Conservation (phyloP, 1,139 yeast species). For the Yamadazyma friedrichii region DNA sequence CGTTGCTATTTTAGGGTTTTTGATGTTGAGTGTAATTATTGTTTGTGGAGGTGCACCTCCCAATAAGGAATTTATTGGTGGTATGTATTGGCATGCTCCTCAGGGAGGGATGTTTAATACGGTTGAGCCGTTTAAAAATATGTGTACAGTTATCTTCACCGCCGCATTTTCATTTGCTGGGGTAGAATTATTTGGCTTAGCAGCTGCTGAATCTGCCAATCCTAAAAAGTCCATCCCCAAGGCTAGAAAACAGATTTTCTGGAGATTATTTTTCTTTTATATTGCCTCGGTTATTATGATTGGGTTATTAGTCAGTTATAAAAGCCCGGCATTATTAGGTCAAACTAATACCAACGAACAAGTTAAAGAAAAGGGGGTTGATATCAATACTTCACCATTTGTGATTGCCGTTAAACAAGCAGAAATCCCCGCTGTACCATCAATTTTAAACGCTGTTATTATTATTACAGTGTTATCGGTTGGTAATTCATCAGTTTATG, state of each 20-base stretch:
- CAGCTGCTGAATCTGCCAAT: slow-evolving; percentile 34
- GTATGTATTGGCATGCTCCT: slow-evolving; percentile 31
- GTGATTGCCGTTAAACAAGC: slow-evolving; percentile 39
- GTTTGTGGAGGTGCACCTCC: slow-evolving; percentile 35
- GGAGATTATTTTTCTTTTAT: slow-evolving; percentile 33
- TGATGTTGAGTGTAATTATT: slow-evolving; percentile 28
- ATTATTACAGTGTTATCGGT: slow-evolving; percentile 33
- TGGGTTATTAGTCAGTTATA: slow-evolving; percentile 33
- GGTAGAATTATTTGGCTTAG: slow-evolving; percentile 33
- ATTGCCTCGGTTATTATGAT: slow-evolving; percentile 28
- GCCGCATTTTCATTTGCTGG: slow-evolving; percentile 78
- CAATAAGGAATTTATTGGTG: slow-evolving; percentile 36
- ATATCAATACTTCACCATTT: slow-evolving; percentile 40
- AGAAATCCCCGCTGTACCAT: slow-evolving; percentile 29
- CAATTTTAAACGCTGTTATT: slow-evolving; percentile 32
- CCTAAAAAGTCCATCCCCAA: slow-evolving; percentile 33
- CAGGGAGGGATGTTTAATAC: slow-evolving; percentile 30
- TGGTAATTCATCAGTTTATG: slow-evolving; percentile 37
- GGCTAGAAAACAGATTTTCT: slow-evolving; percentile 37
- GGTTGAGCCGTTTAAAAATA: slow-evolving; percentile 59
- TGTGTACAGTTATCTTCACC: slow-evolving; percentile 76
- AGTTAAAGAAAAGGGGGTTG: slow-evolving; percentile 23
- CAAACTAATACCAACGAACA: slow-evolving; percentile 15
- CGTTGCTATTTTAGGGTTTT: slow-evolving; percentile 31
- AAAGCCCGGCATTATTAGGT: slow-evolving; percentile 19